Evolutionary conservation across 2,329 filamentous ascomycete species (phyloP), one percentile per base, ranked within the genome.

Genomic region (Microthyrium microscopicum): DNA sequence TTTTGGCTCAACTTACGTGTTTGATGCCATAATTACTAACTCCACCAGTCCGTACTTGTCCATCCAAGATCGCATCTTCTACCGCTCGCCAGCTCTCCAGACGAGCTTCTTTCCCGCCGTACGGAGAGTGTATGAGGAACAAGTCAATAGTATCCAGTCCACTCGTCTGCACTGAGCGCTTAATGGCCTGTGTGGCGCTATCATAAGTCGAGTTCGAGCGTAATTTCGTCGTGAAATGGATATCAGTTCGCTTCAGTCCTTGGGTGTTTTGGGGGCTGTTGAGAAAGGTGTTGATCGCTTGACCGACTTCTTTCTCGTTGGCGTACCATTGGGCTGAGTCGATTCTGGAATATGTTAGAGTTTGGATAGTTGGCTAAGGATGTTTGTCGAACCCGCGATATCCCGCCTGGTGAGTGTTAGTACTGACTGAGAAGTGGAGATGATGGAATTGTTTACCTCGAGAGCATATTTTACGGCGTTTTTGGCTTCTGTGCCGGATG

Each of bases 221-320:
- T 11, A 89, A 64, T 57, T 89, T 91, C 22, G 75, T 77, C 1
- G 81, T 89, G 51, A 81, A 85, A 53, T 81, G 81, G 34, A 89
- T 60, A 45, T 85, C 73, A 36, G 74, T 67, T 4, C 81, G 67
- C 41, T 61, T 66, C 19, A 83, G 50, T 0, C 58, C 61, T 0
- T 58, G 44, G 0, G 52, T 56, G 40, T 70, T 70, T 9, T 57
- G 54, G 3, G 45, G 47, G 33, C 55, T 55, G 24, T 53, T 45
- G 3, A 80, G 54, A 43, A 68, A 79, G 15, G 62, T 55, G 3
- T 51, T 50, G 40, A 89, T 76, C 6, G 77, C 74, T 20, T 61
- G 56, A 1, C 79, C 80, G 11, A 74, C 70, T 43, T 80, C 68
- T 22, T 60, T 60, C 53, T 89, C 82, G 40, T 89, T 89, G 47